Base-by-base conservation (phyloP, 306 rosid species). In the Psophocarpus tetragonolobus region DNA sequence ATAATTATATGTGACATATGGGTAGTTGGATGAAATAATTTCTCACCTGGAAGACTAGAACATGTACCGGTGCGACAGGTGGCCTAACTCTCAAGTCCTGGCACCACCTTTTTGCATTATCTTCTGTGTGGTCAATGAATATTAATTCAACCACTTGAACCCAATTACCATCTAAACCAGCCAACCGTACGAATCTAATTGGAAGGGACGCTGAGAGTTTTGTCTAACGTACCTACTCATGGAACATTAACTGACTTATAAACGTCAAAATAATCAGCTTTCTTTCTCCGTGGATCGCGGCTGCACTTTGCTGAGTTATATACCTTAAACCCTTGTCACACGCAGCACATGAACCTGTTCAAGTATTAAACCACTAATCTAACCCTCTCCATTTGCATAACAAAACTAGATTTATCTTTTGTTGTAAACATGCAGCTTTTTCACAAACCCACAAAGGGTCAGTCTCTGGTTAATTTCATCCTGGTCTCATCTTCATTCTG, bases 401-500 rank as follows among this genome's bases (percentile, higher is more conserved):
- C 61, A 41, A 10, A 38, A 41, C 69, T 8, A 33, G 73, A 67
- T 56, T 63, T 38, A 24, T 21, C n/a, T 53, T 4, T 18, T 21
- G 26, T 30, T 10, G 26, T 30, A 7, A 88, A 81, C 51, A 94
- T 94, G 98, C 80, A 80, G 76, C 23, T 82, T 35, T 30, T 80
- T 69, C 88, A 75, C 39, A 86, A 74, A 9, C 80, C 87, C 73
- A 60, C 73, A 71, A 90, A 86, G 82, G n/a, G 73, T 35, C 87
- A 87, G 21, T 23, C 75, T 73, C 20, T 89, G 44, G 74, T 72
- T 45, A 85, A 71, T 81, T 54, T 92, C 47, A 33, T 87, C 14
- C 30, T 92, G 33, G 64, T 92, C 63, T 50, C 88, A 4, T 87
- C 91, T 41, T 90, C 91, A 21, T 68, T 89, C 11, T 85, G 90